Base-by-base conservation (phyloP, 2,329 filamentous ascomycete species). In the Scedosporium minutisporum region DNA sequence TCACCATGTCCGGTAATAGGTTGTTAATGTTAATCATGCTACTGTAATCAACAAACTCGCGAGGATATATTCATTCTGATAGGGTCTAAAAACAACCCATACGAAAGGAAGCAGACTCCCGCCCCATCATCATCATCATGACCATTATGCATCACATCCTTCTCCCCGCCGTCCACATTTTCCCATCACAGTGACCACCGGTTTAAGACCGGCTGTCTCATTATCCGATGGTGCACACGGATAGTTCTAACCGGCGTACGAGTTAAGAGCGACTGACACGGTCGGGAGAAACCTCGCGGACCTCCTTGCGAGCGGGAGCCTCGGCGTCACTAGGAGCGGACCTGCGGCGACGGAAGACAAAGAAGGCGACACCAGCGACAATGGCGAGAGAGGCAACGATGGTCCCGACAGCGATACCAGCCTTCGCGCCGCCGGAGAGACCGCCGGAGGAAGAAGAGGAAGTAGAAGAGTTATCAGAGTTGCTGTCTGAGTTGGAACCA, bases 391-490 rank as follows among this genome's bases (percentile, higher is more conserved):
- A 71, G 7, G 70, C 73, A 6, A 71, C 67, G 25, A 74, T 65
- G 3, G 69, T 69, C 23, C 74, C 74, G 7, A 74, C 72, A 10
- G 73, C 72, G 48, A 76, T 74, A 5, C 75, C 75, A 3, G 72
- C 74, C 64, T 72, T 74, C 59, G 71, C 72, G 12, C 74, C 74
- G 4, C 51, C 67, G 9, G 68, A 69, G 2, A 76, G 70, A 2
- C 71, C 72, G 6, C 66, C 65, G 2, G 62, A 63, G 51, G 38
- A 29, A 27, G 42, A 51, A 16, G 60, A 61, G 2, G 58, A 44
- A 16, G 25, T 61, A 6, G 48, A 42, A 38, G 59, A 27, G 46
- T 41, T 46, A 38, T 58, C n/a, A 25, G 53, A 23, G 51, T 46
- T 57, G 29, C n/a, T 27, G 38, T 48, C 60, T 4, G 60, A 53